A percentile compares a stretch with the other conserved stretches of the same genome.
Evolutionary conservation across 768 basidiomycete species (phyloP).

Genomic region (Naganishia onofrii): DNA sequence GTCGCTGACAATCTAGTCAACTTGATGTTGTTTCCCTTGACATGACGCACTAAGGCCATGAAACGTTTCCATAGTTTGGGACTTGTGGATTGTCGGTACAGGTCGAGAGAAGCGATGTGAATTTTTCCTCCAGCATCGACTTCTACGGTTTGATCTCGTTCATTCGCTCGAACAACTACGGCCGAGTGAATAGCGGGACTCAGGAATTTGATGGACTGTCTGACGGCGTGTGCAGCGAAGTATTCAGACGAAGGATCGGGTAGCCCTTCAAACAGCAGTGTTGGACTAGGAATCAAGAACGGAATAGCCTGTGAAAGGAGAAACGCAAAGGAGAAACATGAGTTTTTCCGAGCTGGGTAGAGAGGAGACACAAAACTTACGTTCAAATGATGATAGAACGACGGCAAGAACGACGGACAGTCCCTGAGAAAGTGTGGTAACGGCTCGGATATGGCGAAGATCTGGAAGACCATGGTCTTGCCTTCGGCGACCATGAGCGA

Average conservation of each 20-base stretch:
- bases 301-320: conserved; percentile 61
- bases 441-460: conserved; percentile 32
- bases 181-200: conserved; percentile 50
- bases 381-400: conserved; percentile 44
- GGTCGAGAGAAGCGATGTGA: conserved; percentile 71
- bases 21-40: conserved; percentile 80
- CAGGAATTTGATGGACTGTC: conserved; percentile 42
- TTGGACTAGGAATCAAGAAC: conserved; percentile 52
- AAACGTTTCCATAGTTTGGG: conserved; percentile 60
- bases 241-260: conserved; percentile 45
- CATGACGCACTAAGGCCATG: conserved; percentile 73
- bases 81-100: conserved; percentile 67
- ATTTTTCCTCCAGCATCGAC: conserved; percentile 85
- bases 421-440: conserved; percentile 46
- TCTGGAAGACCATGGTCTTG: conserved; percentile 27
- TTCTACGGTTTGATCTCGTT: conserved; percentile 64
- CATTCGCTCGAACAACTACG: conserved; percentile 39
- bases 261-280: conserved; percentile 46
- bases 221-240: conserved; percentile 43
- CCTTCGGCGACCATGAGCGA: conserved; percentile 26
- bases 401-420: conserved; percentile 48
- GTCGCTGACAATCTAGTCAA: conserved; percentile 94
- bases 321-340: background rate
- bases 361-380: background rate
- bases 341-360: too few relatives aligned